phyloP scores from a whole-genome alignment of 2,329 filamentous ascomycete genomes.

The Ceratocystis cacaofunesta region DNA sequence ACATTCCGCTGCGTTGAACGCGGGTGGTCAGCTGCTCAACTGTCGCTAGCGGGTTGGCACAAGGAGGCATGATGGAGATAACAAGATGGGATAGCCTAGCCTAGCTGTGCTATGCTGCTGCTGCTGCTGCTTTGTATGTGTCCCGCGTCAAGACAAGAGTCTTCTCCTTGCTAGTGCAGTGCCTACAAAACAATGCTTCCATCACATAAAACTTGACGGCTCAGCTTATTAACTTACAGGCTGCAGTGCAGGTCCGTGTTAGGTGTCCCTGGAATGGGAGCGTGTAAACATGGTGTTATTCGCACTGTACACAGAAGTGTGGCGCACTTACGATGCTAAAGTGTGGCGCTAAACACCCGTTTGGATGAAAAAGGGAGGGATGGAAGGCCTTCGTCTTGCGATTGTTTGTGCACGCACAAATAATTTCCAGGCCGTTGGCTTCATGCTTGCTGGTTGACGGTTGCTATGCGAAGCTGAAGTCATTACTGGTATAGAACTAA shows the following conservation, averaged over 20 bases:
- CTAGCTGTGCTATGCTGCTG: not conserved
- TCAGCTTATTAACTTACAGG: not conserved
- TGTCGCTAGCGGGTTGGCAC: conserved; percentile 59
- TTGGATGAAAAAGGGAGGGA: not conserved
- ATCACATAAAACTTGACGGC: not conserved
- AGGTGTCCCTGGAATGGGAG: not conserved
- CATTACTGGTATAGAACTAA: not conserved
- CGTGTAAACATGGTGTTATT: not conserved
- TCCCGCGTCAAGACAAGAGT: not conserved
- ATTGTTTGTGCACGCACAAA: not conserved
- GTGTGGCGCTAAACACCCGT: not conserved
- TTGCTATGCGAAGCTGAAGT: not conserved
- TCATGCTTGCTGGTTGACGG: not conserved
- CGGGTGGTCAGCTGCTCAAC: conserved; percentile 51
- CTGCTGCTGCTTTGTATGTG: not conserved
- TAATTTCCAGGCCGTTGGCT: not conserved
- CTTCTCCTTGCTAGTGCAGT: not conserved
- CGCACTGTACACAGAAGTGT: not conserved
- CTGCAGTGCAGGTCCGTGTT: not conserved
- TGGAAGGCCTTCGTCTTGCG: not conserved
- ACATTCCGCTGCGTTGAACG: conserved; percentile 41
- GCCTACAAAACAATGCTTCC: not conserved
- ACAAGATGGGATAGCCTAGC: not conserved
- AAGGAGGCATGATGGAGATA: conserved; percentile 10
- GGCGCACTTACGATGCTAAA: not conserved